A percentile compares a stretch with the other conserved stretches of the same genome.
phyloP scores from a whole-genome alignment of 169 alveolate genomes.

The Cryptosporidium tyzzeri region DNA sequence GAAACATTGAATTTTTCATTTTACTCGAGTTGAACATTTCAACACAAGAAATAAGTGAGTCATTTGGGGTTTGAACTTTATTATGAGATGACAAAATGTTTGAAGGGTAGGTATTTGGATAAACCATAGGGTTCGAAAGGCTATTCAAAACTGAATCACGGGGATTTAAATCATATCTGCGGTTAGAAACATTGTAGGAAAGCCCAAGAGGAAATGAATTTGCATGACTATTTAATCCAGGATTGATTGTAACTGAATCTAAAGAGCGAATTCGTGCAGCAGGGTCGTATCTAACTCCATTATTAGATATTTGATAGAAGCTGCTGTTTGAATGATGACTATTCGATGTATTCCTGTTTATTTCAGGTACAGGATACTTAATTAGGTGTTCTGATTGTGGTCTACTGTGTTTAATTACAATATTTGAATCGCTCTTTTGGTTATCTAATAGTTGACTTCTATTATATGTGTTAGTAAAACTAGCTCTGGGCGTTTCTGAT shows the following conservation, averaged over 20 bases:
- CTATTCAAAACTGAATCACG: neutral
- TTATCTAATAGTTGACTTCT: neutral
- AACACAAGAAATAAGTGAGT: neutral
- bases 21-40: slow-evolving; percentile 2
- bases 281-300: neutral
- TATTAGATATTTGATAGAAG: neutral
- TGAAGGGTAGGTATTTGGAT: slow-evolving; percentile 51
- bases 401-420: slow-evolving; percentile 11
- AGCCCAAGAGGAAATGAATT: neutral
- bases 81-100: neutral
- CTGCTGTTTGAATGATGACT: neutral
- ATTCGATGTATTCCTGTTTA: neutral
- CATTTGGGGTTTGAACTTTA: neutral
- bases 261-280: slow-evolving; percentile 2
- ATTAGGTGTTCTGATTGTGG: slow-evolving; percentile 52
- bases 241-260: slow-evolving; percentile 26
- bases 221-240: slow-evolving; percentile 1
- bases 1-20: neutral
- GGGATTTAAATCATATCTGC: neutral
- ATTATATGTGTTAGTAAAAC: neutral
- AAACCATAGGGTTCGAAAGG: slow-evolving; percentile 1
- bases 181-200: neutral
- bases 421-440: neutral
- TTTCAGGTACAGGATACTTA: neutral
- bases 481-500: neutral